phyloP scores from a whole-genome alignment of 2,329 filamentous ascomycete species.

The Exophiala aquamarina region DNA sequence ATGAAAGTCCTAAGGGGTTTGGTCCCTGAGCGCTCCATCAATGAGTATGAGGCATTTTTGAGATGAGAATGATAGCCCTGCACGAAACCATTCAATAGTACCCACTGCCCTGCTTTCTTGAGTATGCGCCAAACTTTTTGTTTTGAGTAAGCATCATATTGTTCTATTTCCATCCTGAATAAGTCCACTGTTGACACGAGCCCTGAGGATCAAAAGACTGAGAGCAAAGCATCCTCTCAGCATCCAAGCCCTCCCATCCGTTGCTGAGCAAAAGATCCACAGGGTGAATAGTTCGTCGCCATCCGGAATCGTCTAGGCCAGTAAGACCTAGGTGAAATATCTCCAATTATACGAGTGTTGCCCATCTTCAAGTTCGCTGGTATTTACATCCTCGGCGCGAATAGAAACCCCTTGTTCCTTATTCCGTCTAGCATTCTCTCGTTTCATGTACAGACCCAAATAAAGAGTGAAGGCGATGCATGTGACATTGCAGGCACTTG shows the following conservation, averaged over 20 bases:
- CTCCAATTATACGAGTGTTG: constrained; percentile 39
- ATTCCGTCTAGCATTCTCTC: constrained; percentile 44
- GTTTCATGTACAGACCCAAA: constrained; percentile 48
- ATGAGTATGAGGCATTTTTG: constrained; percentile 13
- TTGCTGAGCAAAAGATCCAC: too few relatives aligned
- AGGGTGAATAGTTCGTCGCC: too few relatives aligned
- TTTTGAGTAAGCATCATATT: too few relatives aligned
- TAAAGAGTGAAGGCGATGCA: constrained; percentile 41
- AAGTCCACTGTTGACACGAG: too few relatives aligned
- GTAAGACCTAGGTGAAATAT: constrained; percentile 10
- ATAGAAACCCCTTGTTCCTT: constrained; percentile 37
- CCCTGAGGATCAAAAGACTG: too few relatives aligned
- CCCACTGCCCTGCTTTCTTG: background rate
- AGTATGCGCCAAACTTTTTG: background rate
- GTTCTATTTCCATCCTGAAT: too few relatives aligned
- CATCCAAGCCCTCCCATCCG: too few relatives aligned
- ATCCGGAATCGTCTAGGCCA: too few relatives aligned
- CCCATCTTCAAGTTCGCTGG: constrained; percentile 39
- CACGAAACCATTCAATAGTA: too few relatives aligned
- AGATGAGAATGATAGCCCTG: background rate
- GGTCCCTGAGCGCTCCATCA: constrained; percentile 11
- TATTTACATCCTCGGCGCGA: constrained; percentile 41
- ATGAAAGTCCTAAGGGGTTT: constrained; percentile 52
- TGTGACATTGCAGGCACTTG: constrained; percentile 42
- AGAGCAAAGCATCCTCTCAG: too few relatives aligned